A percentile compares a stretch with the other conserved stretches of the same genome.
Evolutionary conservation across 257 asterid species (phyloP).

Genomic region (Gentiana dahurica): DNA sequence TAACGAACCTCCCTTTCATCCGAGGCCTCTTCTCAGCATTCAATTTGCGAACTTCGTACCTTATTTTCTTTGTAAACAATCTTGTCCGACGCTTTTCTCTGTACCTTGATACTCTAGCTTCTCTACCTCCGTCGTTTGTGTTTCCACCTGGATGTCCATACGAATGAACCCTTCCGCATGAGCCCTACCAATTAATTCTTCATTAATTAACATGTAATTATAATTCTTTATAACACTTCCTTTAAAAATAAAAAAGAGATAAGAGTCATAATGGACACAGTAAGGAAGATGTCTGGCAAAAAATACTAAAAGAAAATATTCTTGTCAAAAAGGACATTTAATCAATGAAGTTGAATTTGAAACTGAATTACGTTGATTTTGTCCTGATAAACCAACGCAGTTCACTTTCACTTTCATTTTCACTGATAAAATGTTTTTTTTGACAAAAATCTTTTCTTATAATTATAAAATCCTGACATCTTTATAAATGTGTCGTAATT

Average conservation of each 20-base stretch:
- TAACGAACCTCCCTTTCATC: slow-evolving; percentile 94
- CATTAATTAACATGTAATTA: no score
- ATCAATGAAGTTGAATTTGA: no score
- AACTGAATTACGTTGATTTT: no score
- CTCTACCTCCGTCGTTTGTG: slow-evolving; percentile 59
- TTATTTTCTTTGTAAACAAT: slow-evolving; percentile 78
- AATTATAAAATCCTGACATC: neutral
- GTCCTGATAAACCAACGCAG: no score
- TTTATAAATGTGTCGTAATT: no score
- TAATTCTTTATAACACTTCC: no score
- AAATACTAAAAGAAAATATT: neutral
- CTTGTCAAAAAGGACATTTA: neutral
- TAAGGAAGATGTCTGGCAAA: no score
- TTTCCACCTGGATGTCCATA: slow-evolving; percentile 34
- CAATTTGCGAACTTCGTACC: slow-evolving; percentile 88
- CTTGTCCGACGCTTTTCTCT: slow-evolving; percentile 80
- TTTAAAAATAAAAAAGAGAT: neutral
- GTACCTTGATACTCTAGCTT: slow-evolving; percentile 81
- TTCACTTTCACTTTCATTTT: no score
- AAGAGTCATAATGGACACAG: neutral
- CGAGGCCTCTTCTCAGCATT: slow-evolving; percentile 96
- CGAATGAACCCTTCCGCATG: slow-evolving; percentile 34
- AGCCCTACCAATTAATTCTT: slow-evolving; percentile 22
- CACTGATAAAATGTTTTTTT: neutral
- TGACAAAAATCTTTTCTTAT: neutral